Conservation (phyloP, 2,329 filamentous ascomycete species). For the Talaromyces sp. region DNA sequence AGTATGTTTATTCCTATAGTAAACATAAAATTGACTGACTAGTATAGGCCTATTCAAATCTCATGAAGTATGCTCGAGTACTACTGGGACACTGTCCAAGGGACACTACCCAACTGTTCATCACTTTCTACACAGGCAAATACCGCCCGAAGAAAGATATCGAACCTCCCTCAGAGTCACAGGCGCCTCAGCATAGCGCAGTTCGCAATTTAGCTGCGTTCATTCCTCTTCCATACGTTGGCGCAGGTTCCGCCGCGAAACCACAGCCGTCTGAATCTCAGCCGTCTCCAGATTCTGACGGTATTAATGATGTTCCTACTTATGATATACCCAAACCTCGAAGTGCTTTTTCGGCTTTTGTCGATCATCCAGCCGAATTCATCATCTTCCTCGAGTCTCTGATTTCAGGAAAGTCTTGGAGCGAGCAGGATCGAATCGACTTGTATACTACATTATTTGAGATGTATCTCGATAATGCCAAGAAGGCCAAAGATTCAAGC, state of each 20-base stretch:
- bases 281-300: conserved; percentile 24
- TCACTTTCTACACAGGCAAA: conserved; percentile 87
- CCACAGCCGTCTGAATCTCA: conserved; percentile 28
- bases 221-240: conserved; percentile 82
- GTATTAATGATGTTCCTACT: conserved; percentile 45
- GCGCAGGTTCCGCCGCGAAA: conserved; percentile 51
- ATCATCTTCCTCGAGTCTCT: conserved; percentile 90
- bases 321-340: conserved; percentile 81
- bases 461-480: conserved; percentile 92
- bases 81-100: conserved; percentile 80
- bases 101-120: conserved; percentile 81
- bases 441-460: conserved; percentile 94
- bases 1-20: conserved; percentile 47
- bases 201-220: conserved; percentile 83
- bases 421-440: conserved; percentile 72
- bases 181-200: conserved; percentile 60
- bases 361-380: conserved; percentile 89
- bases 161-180: conserved; percentile 47
- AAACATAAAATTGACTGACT: not conserved
- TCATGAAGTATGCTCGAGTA: conserved; percentile 94
- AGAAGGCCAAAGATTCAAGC: conserved; percentile 61
- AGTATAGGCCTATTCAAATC: conserved; percentile 70
- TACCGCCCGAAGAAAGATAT: conserved; percentile 69
- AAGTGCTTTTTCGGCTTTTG: conserved; percentile 91
- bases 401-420: conserved; percentile 66